These are phyloP conservation scores for Phalaenopsis equestris DNA, from an alignment of 106 monocot species.

Conservation along the genomic window DNA sequence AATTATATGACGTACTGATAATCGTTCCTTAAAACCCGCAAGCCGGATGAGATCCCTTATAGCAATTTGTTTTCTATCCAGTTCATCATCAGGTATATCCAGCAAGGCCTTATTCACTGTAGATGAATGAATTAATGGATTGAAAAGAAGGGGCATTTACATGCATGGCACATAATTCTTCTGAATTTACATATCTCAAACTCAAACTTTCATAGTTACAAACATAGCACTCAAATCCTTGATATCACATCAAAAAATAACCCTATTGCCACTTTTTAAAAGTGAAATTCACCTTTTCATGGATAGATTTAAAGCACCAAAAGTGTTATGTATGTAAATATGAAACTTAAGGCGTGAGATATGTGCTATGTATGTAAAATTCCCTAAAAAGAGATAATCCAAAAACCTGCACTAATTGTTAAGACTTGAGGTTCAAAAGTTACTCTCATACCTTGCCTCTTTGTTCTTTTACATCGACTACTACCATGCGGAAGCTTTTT, in stretches of 20 bases:
- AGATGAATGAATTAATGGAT: not conserved
- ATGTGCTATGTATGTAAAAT: too few relatives aligned
- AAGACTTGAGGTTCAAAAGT: not conserved
- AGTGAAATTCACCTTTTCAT: too few relatives aligned
- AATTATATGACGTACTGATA: constrained; percentile 25
- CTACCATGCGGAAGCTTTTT: constrained; percentile 15
- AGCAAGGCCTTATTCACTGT: constrained; percentile 52
- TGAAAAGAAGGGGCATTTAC: not conserved
- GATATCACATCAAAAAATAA: too few relatives aligned
- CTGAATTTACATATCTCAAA: not conserved
- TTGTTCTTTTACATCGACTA: not conserved
- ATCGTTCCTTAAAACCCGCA: constrained; percentile 45
- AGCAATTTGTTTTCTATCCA: constrained; percentile 37
- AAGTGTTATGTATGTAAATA: too few relatives aligned
- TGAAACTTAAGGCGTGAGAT: too few relatives aligned
- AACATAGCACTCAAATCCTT: too few relatives aligned
- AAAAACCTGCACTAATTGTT: too few relatives aligned
- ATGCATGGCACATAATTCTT: too few relatives aligned
- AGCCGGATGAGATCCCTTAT: constrained; percentile 65
- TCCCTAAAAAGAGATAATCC: too few relatives aligned
- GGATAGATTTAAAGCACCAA: too few relatives aligned
- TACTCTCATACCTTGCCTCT: constrained; percentile 13
- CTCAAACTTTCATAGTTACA: not conserved
- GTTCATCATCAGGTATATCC: constrained; percentile 53
- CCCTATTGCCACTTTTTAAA: too few relatives aligned